These are phyloP conservation scores for Colletotrichum cereale DNA, from an alignment of 2,329 filamentous ascomycete species.

Conservation along the genomic window DNA sequence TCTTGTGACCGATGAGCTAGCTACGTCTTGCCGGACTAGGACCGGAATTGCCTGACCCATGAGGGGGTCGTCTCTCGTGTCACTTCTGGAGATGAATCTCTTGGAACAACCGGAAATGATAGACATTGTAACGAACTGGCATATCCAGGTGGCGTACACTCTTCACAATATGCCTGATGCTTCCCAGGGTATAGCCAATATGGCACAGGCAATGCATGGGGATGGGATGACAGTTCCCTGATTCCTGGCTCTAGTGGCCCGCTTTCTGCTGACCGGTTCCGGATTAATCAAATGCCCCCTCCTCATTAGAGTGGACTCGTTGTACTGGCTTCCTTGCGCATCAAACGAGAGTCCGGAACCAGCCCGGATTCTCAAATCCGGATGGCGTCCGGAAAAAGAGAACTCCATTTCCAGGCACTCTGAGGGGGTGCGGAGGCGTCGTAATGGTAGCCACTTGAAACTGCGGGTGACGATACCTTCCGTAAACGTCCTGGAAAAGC, in stretches of 20 bases:
- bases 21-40: background rate
- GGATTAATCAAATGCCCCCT: background rate
- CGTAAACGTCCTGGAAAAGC: background rate
- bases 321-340: background rate
- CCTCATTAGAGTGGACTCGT: too few relatives aligned
- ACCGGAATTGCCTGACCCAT: background rate
- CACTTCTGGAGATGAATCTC: background rate
- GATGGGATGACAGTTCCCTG: background rate
- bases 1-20: background rate
- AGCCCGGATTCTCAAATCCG: slow-evolving; percentile 14
- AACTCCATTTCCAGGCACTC: background rate
- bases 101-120: background rate
- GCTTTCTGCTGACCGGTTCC: too few relatives aligned
- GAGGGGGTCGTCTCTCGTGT: background rate
- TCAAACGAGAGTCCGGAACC: slow-evolving; percentile 12
- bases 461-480: background rate
- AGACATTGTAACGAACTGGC: background rate
- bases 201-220: background rate
- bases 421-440: background rate
- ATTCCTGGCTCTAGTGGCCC: background rate
- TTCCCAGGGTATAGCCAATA: background rate
- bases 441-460: background rate
- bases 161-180: background rate
- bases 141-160: background rate
- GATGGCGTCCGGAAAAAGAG: slow-evolving; percentile 17